Evolutionary conservation across 2,329 filamentous ascomycete species (phyloP).

Genomic region (Blastomyces emzantsi): DNA sequence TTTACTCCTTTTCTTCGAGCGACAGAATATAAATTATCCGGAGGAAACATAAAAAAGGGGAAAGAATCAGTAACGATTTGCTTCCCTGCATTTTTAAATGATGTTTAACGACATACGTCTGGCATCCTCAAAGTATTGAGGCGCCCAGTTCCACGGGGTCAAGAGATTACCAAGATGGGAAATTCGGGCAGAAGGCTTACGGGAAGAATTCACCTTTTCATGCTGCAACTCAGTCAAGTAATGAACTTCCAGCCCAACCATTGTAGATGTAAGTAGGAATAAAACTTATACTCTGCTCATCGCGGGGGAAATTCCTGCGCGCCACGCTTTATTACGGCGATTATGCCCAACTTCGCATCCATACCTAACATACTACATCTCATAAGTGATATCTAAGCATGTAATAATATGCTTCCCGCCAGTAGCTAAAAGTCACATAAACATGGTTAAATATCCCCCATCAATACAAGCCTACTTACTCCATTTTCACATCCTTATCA

Average conservation of each 20-base stretch:
- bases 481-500: not conserved
- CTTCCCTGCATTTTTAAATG: too few species aligned
- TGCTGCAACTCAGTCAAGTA: not conserved
- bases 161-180: not conserved
- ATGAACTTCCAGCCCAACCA: not conserved
- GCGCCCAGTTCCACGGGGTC: too few species aligned
- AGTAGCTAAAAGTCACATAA: not conserved
- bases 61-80: too few species aligned
- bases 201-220: not conserved
- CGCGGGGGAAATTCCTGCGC: not conserved
- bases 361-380: not conserved
- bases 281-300: not conserved
- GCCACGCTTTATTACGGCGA: not conserved
- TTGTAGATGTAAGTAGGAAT: not conserved
- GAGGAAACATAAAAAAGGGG: too few species aligned
- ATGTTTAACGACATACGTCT: too few species aligned
- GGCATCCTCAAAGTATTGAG: too few species aligned
- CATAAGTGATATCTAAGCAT: not conserved
- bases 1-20: too few species aligned
- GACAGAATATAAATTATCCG: too few species aligned
- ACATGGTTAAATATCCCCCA: not conserved
- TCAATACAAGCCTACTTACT: not conserved
- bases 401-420: not conserved
- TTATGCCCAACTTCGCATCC: not conserved
- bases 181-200: not conserved